phyloP scores from a whole-genome alignment of 352 stramenopile genomes.

The Thraustochytrium sp. region DNA sequence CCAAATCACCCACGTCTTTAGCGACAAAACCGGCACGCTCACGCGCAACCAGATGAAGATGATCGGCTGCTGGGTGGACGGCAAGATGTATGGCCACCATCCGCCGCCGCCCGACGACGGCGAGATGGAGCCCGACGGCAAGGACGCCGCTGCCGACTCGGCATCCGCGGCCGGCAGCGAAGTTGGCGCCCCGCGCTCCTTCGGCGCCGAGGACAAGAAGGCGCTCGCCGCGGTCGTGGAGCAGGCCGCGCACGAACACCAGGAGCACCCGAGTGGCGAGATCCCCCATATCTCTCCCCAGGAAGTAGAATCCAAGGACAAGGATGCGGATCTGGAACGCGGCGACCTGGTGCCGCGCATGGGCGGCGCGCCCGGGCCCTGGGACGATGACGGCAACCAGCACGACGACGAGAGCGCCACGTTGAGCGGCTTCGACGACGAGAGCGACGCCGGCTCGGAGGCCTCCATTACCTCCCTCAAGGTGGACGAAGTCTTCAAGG shows the following conservation, averaged over 20 bases:
- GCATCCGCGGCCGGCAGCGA: not conserved
- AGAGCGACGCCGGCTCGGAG: not conserved
- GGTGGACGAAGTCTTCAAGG: not conserved
- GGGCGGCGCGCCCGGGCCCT: not conserved
- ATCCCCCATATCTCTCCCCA: too few relatives aligned
- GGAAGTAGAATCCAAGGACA: not conserved
- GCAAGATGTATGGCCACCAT: not conserved
- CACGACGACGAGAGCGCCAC: not conserved
- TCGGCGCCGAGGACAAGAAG: not conserved
- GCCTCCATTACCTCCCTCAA: not conserved
- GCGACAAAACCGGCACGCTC: conserved; percentile 43
- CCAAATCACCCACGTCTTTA: conserved; percentile 52
- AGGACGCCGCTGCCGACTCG: not conserved
- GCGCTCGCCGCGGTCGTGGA: not conserved
- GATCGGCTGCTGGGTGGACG: conserved; percentile 56
- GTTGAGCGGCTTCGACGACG: not conserved
- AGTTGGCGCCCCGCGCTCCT: not conserved
- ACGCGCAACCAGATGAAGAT: conserved; percentile 45
- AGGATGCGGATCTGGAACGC: not conserved
- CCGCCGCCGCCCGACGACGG: not conserved
- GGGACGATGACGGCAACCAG: not conserved
- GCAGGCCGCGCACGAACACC: not conserved
- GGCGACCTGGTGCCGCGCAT: not conserved
- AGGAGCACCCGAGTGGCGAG: too few relatives aligned
- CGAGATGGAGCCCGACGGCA: not conserved